Conservation (phyloP, 208 protist species). For the Wallacemonas sp. region DNA sequence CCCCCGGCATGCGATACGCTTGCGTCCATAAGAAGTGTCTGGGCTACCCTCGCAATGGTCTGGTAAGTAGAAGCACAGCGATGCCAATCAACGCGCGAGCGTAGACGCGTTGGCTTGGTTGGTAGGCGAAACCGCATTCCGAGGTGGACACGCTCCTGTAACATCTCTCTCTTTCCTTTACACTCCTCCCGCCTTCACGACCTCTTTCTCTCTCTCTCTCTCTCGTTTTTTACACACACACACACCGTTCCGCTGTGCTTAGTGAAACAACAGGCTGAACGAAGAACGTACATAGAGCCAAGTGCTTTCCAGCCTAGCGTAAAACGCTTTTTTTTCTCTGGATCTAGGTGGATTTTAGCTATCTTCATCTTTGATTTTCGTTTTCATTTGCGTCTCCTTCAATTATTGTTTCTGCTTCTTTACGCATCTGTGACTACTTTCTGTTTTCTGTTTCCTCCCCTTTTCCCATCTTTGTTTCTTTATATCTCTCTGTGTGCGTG, state of each 20-base stretch:
- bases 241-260: too few species aligned
- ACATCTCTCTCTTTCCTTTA: neutral
- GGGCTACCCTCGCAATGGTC: too few species aligned
- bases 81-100: too few species aligned
- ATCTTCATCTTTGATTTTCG: neutral
- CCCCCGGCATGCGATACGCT: too few species aligned
- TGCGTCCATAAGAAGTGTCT: too few species aligned
- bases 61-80: too few species aligned
- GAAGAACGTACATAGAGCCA: too few species aligned
- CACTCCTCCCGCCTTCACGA: neutral
- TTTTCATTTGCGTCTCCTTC: conserved; percentile 1
- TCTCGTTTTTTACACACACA: too few species aligned
- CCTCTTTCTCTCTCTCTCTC: neutral
- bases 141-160: neutral
- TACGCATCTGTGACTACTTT: neutral
- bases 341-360: too few species aligned
- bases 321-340: neutral
- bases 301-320: too few species aligned
- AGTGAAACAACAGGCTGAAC: too few species aligned
- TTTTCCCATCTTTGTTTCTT: neutral
- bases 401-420: neutral
- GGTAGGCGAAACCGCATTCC: neutral
- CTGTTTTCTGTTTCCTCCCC: neutral
- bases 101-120: too few species aligned
- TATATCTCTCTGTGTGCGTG: neutral